A percentile compares a stretch with the other conserved stretches of the same genome.
Conservation (phyloP, 1,139 yeast species). For the Yamadazyma kanchanaburiensis region DNA sequence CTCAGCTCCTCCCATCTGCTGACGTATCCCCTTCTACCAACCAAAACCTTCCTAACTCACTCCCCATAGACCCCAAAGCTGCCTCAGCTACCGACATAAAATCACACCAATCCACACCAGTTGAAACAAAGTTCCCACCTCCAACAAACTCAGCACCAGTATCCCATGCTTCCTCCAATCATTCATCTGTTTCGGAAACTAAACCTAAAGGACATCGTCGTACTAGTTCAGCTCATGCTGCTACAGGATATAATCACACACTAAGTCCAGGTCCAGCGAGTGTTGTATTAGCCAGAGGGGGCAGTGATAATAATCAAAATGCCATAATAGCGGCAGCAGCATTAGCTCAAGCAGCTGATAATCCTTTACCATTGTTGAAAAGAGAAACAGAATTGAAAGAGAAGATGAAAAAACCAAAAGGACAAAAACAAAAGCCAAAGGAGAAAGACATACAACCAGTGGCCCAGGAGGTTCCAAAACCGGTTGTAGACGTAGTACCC, state of each 20-base stretch:
- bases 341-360: constrained; percentile 67
- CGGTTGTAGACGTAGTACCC: neutral
- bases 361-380: constrained; percentile 49
- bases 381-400: constrained; percentile 6
- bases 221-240: constrained; percentile 16
- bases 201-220: constrained; percentile 17
- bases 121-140: no score
- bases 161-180: constrained; percentile 6
- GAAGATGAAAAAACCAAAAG: neutral
- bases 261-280: constrained; percentile 19
- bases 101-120: no score
- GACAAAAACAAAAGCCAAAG: neutral
- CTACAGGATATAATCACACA: constrained; percentile 13
- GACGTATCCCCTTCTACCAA: no score
- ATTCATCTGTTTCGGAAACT: constrained; percentile 12
- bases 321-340: constrained; percentile 72
- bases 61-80: no score
- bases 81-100: no score
- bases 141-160: no score
- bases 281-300: constrained; percentile 46
- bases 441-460: neutral
- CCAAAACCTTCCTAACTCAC: no score
- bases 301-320: constrained; percentile 40
- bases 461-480: neutral
- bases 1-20: no score